These are phyloP conservation scores for Apostasia shenzhenica DNA, from an alignment of 106 monocot genomes.

Conservation along the genomic window DNA sequence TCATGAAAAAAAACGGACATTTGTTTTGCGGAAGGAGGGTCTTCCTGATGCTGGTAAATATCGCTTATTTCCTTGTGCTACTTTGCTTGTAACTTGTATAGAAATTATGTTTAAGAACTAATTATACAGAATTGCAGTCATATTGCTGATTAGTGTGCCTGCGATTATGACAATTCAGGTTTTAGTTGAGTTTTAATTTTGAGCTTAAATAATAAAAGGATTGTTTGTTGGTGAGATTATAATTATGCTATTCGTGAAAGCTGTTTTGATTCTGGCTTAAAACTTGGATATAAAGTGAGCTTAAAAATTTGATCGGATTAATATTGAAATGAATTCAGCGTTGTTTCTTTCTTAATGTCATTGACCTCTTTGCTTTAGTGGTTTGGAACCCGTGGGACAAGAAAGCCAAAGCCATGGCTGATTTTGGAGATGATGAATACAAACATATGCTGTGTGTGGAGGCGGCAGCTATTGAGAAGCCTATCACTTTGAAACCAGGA, in stretches of 20 bases:
- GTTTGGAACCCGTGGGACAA: constrained; percentile 70
- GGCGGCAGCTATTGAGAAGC: constrained; percentile 46
- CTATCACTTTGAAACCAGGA: constrained; percentile 41
- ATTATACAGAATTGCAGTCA: no score
- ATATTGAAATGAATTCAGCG: no score
- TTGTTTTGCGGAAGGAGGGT: constrained; percentile 72
- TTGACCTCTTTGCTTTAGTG: constrained; percentile 1
- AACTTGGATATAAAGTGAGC: no score
- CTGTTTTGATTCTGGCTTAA: no score
- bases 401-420: constrained; percentile 46
- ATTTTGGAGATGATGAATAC: constrained; percentile 56
- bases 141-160: background rate
- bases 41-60: constrained; percentile 74
- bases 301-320: no score
- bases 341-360: background rate
- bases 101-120: no score
- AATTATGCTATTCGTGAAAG: no score
- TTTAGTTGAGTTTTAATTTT: no score
- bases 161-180: no score
- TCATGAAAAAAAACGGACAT: constrained; percentile 78
- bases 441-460: constrained; percentile 55
- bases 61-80: background rate
- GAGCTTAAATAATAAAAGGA: no score
- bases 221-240: background rate
- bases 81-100: no score